Evolutionary conservation across 2,329 filamentous ascomycete species (phyloP), one percentile per base, ranked within the genome.

Genomic region (Acrocalymma vagum): DNA sequence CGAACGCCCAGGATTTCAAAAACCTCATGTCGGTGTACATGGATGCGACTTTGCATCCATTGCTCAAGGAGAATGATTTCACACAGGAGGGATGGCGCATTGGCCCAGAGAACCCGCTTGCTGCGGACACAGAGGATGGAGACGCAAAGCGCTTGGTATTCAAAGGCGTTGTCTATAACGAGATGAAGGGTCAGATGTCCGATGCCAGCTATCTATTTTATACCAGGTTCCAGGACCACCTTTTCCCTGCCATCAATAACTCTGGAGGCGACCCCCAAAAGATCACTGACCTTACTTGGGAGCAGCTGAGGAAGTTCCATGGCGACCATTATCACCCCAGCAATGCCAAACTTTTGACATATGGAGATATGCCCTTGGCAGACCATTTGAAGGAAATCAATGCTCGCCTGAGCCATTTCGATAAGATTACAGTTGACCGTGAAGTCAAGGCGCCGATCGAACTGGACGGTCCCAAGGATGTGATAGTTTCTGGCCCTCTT

Each of bases 131-230:
- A 41, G 51, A 73, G 50, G 56, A 73, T 42, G 58, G 74, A 50
- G 60, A 84, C 40, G 81, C 84, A 63, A 83, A 84, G 67, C 84
- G 83, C 50, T 74, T 95, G 26, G 89, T 96, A 1, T 97, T 97
- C 79, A 97, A 97, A 74, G 93, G 93, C 17, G 94, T 97, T 1
- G 93, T 97, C 1, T 97, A 97, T 75, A 99, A 99, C 62, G 94
- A 99, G 75, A 99, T 99, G 94, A 99, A 99, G 74, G 94, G 94
- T 0, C 92, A 96, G 65, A 95, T 97, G 86, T 97, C 94, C 2
- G 94, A 99, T 69, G 91, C 93, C 6, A 90, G 90, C 54, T 99
- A 99, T 62, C 77, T 97, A 1, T 99, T 90, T 76, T 97, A 96
- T 69, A 95, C 96, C 55, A 83, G 87, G 37, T 99, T 95, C 71